Base-by-base conservation (phyloP, 2,329 filamentous ascomycete genomes). In the Alternaria novae-zelandiae region DNA sequence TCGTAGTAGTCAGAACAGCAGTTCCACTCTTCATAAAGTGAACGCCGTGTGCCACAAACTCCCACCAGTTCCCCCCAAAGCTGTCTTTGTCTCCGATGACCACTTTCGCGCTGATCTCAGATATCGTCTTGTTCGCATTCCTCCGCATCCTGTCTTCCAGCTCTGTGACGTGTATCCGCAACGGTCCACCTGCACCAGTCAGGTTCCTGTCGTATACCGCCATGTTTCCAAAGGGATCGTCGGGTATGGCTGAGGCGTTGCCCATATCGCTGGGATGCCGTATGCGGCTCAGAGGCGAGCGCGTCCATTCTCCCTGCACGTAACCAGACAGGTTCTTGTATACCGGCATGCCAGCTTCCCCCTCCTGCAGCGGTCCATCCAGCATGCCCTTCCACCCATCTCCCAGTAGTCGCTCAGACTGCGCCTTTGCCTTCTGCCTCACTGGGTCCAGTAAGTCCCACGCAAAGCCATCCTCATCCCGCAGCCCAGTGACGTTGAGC, bases 11-110 rank as follows among this genome's bases (percentile, higher is more conserved):
- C 76, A 98, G 83, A 36, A 98, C 83, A 54, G 96, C 88, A 13
- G 89, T 87, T 2, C 96, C 96, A 66, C 91, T 88, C n/a, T 87
- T 86, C 41, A 91, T 89, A 85, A 94, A 96, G 82, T 98, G 95
- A 5, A 96, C 86, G 4, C 96, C 96, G 79, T 93, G 90, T 54
- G 97, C 82, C 55, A 88, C 86, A 81, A 96, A 89, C 70, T 94
- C 90, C 89, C 91, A 94, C 69, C 88, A 91, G 74, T 90, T 90
- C 6, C 91, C 91, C 2, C 77, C 77, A 64, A 87, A 85, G 69
- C 87, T 87, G 59, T 87, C 86, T 45, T 88, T 85, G 72, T 96
- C 93, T 70, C 93, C 89, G 43, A 97, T 83, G 7, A 87, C 89
- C 56, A 95, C 82, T 7, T 89, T 88, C 1, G 89, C 92, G 59